A percentile compares a stretch with the other conserved stretches of the same genome.
Conservation (phyloP, 495 filamentous ascomycete species). For the Podospora bellae-mahoneyi region DNA sequence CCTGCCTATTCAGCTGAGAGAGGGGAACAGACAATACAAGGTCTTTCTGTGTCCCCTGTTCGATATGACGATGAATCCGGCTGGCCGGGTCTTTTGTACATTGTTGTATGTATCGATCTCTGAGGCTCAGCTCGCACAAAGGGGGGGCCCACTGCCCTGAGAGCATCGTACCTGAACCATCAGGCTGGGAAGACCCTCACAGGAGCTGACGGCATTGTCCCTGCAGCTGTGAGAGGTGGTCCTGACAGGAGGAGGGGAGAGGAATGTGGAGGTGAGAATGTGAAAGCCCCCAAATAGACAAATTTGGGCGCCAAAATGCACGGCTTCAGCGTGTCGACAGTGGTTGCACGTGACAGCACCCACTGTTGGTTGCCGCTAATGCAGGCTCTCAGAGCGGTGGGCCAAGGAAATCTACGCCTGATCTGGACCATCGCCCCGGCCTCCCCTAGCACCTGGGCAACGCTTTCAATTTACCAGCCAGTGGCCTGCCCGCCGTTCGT, state of each 20-base stretch:
- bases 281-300: background rate
- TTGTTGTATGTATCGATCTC: background rate
- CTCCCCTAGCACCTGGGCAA: background rate
- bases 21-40: background rate
- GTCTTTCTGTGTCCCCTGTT: background rate
- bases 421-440: slow-evolving; percentile 20
- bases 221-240: background rate
- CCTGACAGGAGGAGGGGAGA: background rate
- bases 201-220: slow-evolving; percentile 7
- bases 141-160: background rate
- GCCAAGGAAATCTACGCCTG: slow-evolving; percentile 20
- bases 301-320: slow-evolving; percentile 2
- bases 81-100: background rate
- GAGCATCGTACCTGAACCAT: background rate
- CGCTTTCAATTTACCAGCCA: background rate
- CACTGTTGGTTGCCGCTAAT: slow-evolving; percentile 29
- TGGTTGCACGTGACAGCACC: slow-evolving; percentile 28
- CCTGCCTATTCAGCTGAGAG: background rate
- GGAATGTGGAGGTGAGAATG: background rate
- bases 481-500: background rate
- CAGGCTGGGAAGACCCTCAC: background rate
- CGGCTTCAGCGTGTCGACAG: slow-evolving; percentile 14
- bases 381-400: slow-evolving; percentile 17
- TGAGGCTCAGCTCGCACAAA: slow-evolving; percentile 5
- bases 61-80: background rate